Evolutionary conservation across 2,329 filamentous ascomycete species (phyloP), one percentile per base, ranked within the genome.

Genomic region (Dactylellina parvicollis): DNA sequence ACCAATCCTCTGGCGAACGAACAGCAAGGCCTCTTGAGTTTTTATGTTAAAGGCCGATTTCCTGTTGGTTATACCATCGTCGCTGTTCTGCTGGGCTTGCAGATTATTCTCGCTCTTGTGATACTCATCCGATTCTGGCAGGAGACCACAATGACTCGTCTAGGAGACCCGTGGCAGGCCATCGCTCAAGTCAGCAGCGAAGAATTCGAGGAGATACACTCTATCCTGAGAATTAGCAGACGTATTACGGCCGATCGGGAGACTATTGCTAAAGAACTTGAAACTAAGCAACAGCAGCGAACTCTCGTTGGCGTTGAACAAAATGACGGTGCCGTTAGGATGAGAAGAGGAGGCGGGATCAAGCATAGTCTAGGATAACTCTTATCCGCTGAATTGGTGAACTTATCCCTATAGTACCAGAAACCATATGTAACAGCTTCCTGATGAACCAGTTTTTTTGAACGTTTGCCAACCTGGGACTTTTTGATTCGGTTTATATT

Each of bases 141-240:
- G 9, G 50, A 66, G 34, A 56, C 61, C 1, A 32, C 26, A 0
- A 26, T 57, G 4, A 56, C 61, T 9, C 49, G 61, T 18, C 56
- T 66, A 4, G 61, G 61, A 20, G 61, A 66, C 18, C 30, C 50
- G 7, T 66, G 61, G 61, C 61, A 66, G 24, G 36, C 61, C 1
- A 8, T 66, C 14, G 61, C 50, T 8, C 61, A 66, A 14, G 38
- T 66, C 24, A 38, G 46, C 24, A 14, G 20, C 14, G 47, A 62
- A 4, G 57, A 52, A 24, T 52, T 62, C 30, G 57, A 49, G 7
- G 57, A 49, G 7, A 30, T 49, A 10, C 42, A 34, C 14, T 28
- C 20, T 3, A 62, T 62, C 8, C 18, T 62, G 9, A 46, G 42
- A 7, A 7, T 54, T 1, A 62, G 59, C 18, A 52, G 44, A 16